A percentile compares a stretch with the other conserved stretches of the same genome.
Evolutionary conservation across 106 monocot species (phyloP).

Genomic region (Agapanthus africanus): DNA sequence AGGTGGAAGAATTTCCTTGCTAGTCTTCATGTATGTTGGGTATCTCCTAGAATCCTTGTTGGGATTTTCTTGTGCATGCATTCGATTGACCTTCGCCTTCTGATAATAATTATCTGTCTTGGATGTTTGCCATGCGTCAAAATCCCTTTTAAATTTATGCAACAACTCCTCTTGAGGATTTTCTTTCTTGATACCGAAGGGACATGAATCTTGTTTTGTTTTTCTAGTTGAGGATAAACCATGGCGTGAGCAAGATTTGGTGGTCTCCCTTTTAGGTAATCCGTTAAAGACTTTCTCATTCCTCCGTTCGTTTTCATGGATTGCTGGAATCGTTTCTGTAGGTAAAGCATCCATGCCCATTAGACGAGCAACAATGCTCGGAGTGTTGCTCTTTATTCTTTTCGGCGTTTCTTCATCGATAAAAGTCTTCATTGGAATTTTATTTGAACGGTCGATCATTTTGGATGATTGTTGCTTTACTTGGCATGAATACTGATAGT

Average conservation of each 20-base stretch:
- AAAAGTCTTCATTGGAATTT: conserved; percentile 25
- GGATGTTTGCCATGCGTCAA: conserved; percentile 74
- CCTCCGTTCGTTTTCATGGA: conserved; percentile 24
- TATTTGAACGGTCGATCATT: conserved; percentile 11
- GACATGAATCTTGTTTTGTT: conserved; percentile 13
- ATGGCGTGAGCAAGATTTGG: background rate
- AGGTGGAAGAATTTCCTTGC: background rate
- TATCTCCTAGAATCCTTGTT: conserved; percentile 13
- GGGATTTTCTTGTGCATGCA: conserved; percentile 42
- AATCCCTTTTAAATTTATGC: conserved; percentile 85
- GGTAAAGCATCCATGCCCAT: conserved; percentile 75
- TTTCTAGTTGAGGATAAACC: conserved; percentile 13
- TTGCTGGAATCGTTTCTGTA: conserved; percentile 12
- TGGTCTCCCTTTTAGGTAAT: background rate
- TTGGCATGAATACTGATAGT: conserved; percentile 23
- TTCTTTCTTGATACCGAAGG: conserved; percentile 19
- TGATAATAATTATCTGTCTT: conserved; percentile 16
- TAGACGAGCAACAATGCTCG: conserved; percentile 57
- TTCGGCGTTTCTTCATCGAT: conserved; percentile 14
- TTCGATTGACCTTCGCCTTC: conserved; percentile 11
- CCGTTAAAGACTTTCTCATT: conserved; percentile 9
- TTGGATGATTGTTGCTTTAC: conserved; percentile 22
- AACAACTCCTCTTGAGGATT: conserved; percentile 79
- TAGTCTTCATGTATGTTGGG: conserved; percentile 1
- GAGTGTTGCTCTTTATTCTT: conserved; percentile 22